Evolutionary conservation across 805 yeast genomes (phyloP), one percentile per base, ranked within the genome.

Genomic region (Barnettozyma wickerhamii): DNA sequence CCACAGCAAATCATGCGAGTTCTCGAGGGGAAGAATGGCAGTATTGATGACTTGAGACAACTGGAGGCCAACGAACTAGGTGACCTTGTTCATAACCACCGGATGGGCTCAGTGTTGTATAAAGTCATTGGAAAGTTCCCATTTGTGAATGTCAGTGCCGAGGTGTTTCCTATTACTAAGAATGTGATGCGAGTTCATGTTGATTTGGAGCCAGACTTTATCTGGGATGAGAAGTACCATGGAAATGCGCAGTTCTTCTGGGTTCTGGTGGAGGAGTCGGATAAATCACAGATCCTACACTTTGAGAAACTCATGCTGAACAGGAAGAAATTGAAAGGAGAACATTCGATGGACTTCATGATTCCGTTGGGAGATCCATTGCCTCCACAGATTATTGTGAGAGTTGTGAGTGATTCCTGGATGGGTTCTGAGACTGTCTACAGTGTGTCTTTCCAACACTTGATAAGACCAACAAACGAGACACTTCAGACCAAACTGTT

Each of bases 201-300:
- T 2, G 60, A 64, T 7, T 61, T 93, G 19, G 78, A 72, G 26
- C 80, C 96, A 0, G 89, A 85, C 51, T 95, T 93, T 60, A 64
- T 68, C 7, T 93, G 98, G 98, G 95, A 88, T 61, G 77, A 71
- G 32, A 75, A 72, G 41, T 65, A 75, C 40, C 98, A 93, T 61
- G 96, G 96, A 0, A 76, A 73, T 47, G 83, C 85, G 1, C 95
- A 89, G 59, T 74, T 81, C 50, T 93, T 89, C 54, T 93, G 99
- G 99, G 72, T 93, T 4, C 73, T 91, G 47, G 95, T 91, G 6
- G 98, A 90, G 59, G 95, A 87, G 49, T 78, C 91, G 4, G 87
- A 83, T 41, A 74, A 76, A 38, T 75, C 85, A 0, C 73, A 74
- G 43, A 77, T 93, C 26, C 61, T 90, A 12, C 96, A 93, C 56